Conservation (phyloP, 2,329 filamentous ascomycete species). For the Acarospora socialis region DNA sequence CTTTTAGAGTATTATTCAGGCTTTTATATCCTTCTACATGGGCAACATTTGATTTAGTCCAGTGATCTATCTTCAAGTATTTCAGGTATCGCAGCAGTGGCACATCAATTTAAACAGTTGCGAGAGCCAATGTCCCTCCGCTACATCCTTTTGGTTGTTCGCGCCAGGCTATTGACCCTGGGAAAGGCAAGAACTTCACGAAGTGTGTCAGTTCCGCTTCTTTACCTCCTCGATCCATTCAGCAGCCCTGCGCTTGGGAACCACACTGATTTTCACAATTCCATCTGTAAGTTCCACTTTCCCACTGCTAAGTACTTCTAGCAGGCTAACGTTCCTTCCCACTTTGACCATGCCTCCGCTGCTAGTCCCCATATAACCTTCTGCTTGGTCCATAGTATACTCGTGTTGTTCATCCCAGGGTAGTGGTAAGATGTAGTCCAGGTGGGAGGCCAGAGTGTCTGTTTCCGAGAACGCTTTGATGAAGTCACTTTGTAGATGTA, state of each 20-base stretch:
- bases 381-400: conserved; percentile 54
- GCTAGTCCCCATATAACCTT: conserved; percentile 79
- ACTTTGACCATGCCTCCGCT: conserved; percentile 74
- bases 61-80: too few species aligned
- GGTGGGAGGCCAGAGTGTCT: conserved; percentile 59
- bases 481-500: conserved; percentile 72
- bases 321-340: conserved; percentile 66
- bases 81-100: too few species aligned
- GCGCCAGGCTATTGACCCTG: too few species aligned
- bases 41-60: too few species aligned
- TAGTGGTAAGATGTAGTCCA: conserved; percentile 72
- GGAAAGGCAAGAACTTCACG: too few species aligned
- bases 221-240: conserved; percentile 82
- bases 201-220: too few species aligned
- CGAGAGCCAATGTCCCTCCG: too few species aligned
- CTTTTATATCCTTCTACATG: too few species aligned
- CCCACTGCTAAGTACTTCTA: conserved; percentile 59
- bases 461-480: conserved; percentile 75
- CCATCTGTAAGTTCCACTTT: conserved; percentile 82
- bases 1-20: too few species aligned
- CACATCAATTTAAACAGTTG: too few species aligned
- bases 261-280: conserved; percentile 65
- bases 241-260: conserved; percentile 55
- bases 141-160: too few species aligned
- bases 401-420: conserved; percentile 65